These are phyloP conservation scores for Hyphopichia homilentoma DNA, from an alignment of 805 yeast genomes.

Conservation along the genomic window DNA sequence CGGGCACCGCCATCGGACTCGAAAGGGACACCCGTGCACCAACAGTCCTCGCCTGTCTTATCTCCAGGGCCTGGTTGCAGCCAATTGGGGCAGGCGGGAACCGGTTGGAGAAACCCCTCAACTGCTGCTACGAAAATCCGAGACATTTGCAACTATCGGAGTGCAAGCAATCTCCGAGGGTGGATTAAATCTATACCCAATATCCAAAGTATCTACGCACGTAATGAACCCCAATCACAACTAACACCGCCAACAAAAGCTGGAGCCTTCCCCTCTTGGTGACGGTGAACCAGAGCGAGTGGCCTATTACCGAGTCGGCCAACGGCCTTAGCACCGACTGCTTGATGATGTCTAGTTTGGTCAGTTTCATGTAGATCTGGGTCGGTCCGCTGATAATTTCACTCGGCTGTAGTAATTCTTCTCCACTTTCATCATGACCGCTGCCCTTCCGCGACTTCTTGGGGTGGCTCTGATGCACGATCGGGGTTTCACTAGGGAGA, in stretches of 20 bases:
- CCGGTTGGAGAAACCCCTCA: no score
- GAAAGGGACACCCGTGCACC: no score
- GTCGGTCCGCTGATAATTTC: conserved; percentile 37
- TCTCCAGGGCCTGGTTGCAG: no score
- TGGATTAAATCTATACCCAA: no score
- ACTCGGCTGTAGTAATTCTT: conserved; percentile 11
- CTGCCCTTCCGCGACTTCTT: not conserved
- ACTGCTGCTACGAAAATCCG: no score
- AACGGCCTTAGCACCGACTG: conserved; percentile 22
- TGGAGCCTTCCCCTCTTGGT: conserved; percentile 31
- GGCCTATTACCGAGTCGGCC: conserved; percentile 30
- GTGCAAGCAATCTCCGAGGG: no score
- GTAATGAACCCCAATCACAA: conserved; percentile 7
- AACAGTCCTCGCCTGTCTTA: no score
- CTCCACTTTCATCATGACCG: conserved; percentile 11
- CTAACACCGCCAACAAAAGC: conserved; percentile 9
- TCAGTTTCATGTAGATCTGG: conserved; percentile 32
- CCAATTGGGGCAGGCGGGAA: no score
- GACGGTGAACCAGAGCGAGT: conserved; percentile 30
- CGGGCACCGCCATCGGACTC: no score
- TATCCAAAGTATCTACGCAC: no score
- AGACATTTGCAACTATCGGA: no score
- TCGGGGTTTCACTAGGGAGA: conserved; percentile 11
- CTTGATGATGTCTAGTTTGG: conserved; percentile 24
- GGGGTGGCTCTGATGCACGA: not conserved